Evolutionary conservation across 306 rosid genomes (phyloP).

Genomic region (apple (Malus domestica)): DNA sequence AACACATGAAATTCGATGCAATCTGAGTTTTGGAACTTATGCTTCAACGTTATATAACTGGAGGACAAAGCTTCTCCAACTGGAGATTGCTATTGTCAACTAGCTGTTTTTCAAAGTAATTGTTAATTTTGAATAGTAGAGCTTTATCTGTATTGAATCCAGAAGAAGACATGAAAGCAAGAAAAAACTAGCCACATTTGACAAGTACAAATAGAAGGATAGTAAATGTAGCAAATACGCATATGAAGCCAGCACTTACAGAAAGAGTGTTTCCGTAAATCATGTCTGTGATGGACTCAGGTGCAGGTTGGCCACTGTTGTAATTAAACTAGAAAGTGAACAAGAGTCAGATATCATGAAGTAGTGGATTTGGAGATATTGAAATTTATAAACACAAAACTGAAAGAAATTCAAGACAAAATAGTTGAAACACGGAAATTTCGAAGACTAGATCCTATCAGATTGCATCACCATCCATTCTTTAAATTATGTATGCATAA

Average conservation of each 20-base stretch:
- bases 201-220: background rate
- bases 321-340: slow-evolving; percentile 69
- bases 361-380: background rate
- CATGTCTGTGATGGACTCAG: slow-evolving; percentile 93
- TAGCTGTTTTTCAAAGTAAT: background rate
- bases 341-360: slow-evolving; percentile 28
- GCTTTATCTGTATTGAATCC: background rate
- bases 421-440: background rate
- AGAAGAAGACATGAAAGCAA: background rate
- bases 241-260: slow-evolving; percentile 41
- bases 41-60: background rate
- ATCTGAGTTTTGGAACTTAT: background rate
- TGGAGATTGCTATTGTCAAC: background rate
- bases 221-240: background rate
- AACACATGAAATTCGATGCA: background rate
- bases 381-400: background rate
- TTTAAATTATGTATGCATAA: background rate
- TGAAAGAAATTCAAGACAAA: background rate
- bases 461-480: background rate
- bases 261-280: slow-evolving; percentile 95
- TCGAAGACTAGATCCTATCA: background rate
- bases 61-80: background rate
- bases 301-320: slow-evolving; percentile 98
- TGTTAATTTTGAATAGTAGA: background rate
- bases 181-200: slow-evolving; percentile 10